phyloP scores from a whole-genome alignment of 768 basidiomycete genomes.

The Xerocomus potaroensis region DNA sequence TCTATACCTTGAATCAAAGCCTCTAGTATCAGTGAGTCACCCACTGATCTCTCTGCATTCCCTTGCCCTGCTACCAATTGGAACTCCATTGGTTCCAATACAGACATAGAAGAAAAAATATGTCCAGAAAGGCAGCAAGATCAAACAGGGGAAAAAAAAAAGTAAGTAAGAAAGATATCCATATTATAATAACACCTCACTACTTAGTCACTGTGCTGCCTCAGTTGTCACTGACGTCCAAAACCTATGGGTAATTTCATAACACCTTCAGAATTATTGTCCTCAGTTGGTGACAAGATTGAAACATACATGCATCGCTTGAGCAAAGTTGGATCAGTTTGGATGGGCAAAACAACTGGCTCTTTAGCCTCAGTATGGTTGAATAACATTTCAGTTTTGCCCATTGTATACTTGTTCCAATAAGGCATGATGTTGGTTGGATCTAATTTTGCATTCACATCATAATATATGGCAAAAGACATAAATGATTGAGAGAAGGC shows the following conservation, averaged over 20 bases:
- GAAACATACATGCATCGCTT: conserved; percentile 14
- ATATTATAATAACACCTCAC: no score
- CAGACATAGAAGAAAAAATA: no score
- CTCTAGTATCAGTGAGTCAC: no score
- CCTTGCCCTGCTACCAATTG: no score
- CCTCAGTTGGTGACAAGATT: neutral
- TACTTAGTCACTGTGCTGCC: neutral
- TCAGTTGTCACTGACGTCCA: neutral
- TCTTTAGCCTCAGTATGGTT: conserved; percentile 6
- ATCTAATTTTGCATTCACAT: conserved; percentile 22
- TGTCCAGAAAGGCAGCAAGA: no score
- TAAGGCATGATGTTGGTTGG: conserved; percentile 13
- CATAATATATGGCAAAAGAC: conserved; percentile 16
- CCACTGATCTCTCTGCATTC: no score
- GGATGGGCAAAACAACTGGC: conserved; percentile 1
- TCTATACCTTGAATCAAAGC: no score
- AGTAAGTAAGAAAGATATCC: no score
- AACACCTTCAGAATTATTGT: neutral
- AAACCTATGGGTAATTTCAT: neutral
- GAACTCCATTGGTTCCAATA: no score
- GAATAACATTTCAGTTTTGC: conserved; percentile 16
- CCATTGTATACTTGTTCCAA: conserved; percentile 7
- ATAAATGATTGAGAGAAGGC: conserved; percentile 25
- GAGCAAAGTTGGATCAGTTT: neutral
- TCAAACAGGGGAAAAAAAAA: no score